Evolutionary conservation across 1,284 basidiomycete genomes (phyloP).

Genomic region (Porodaedalea pini): DNA sequence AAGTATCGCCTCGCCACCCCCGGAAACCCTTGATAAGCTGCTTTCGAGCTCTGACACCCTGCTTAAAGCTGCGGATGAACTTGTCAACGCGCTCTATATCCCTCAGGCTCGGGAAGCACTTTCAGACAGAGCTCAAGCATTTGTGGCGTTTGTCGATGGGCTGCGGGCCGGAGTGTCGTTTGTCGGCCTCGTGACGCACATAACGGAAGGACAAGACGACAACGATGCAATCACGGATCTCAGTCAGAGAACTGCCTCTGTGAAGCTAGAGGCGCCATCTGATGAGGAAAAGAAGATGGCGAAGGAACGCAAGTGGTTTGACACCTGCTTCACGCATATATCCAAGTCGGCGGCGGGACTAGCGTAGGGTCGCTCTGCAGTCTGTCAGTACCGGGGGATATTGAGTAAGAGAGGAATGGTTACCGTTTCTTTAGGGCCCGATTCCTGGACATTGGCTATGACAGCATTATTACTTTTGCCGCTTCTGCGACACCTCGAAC

Average conservation of each 20-base stretch:
- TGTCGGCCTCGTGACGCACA: conserved; percentile 21
- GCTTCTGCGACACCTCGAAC: too few relatives aligned
- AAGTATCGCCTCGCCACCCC: conserved; percentile 14
- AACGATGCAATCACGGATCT: conserved; percentile 4
- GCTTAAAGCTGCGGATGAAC: conserved; percentile 55
- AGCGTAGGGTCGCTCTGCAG: background rate
- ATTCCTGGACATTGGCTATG: too few relatives aligned
- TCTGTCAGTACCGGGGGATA: too few relatives aligned
- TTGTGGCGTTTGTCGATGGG: conserved; percentile 35
- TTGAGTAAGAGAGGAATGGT: too few relatives aligned
- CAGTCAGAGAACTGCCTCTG: background rate
- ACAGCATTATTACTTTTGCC: too few relatives aligned
- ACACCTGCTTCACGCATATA: conserved; percentile 59
- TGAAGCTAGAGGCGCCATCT: conserved; percentile 24
- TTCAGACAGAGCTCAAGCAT: conserved; percentile 35
- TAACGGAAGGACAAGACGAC: background rate
- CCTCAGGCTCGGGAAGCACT: conserved; percentile 52
- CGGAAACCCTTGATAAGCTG: conserved; percentile 45
- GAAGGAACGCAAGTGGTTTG: conserved; percentile 49
- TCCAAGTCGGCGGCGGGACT: conserved; percentile 23
- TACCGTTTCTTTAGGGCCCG: too few relatives aligned
- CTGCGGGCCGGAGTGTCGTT: conserved; percentile 33
- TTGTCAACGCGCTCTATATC: conserved; percentile 58
- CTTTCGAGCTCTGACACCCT: conserved; percentile 48
- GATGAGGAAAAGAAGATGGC: conserved; percentile 30